Percentiles rank a stretch among this genome's conserved stretches.
phyloP scores from a whole-genome alignment of 495 filamentous ascomycete species.

The Xylaria acuta region DNA sequence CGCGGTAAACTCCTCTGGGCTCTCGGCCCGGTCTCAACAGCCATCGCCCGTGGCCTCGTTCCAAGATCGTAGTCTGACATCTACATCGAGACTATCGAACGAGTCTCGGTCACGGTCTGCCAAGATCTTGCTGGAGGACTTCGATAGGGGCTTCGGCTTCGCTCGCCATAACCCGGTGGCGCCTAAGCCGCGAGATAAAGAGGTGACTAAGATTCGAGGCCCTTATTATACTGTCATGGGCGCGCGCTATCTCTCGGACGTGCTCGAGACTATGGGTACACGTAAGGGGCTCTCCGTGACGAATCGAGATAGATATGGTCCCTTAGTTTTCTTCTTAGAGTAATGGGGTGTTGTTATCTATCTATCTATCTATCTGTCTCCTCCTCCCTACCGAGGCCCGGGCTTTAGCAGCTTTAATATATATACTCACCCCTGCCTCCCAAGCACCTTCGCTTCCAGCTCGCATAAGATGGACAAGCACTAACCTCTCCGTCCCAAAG shows the following conservation, averaged over 20 bases:
- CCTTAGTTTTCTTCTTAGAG: neutral
- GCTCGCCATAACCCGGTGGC: conserved; percentile 58
- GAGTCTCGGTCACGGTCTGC: neutral
- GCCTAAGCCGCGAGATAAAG: conserved; percentile 56
- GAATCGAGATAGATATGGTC: neutral
- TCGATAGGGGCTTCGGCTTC: conserved; percentile 60
- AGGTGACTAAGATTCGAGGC: conserved; percentile 63
- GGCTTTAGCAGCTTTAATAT: neutral
- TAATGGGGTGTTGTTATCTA: neutral
- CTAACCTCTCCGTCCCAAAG: conserved; percentile 51
- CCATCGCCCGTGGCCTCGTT: neutral
- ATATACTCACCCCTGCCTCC: neutral
- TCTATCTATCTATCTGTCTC: too few relatives aligned
- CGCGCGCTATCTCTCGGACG: conserved; percentile 31
- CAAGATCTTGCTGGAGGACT: conserved; percentile 56
- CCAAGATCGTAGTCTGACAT: neutral
- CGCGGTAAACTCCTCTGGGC: neutral
- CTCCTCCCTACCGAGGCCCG: too few relatives aligned
- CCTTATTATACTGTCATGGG: conserved; percentile 65
- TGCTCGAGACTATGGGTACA: conserved; percentile 2
- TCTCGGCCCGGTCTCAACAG: neutral
- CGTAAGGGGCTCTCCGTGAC: neutral
- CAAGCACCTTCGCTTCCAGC: conserved; percentile 53
- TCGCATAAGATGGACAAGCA: conserved; percentile 51
- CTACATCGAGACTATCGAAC: neutral